Base-by-base conservation (phyloP, 306 rosid species). In the Dalbergia cochinchinensis region DNA sequence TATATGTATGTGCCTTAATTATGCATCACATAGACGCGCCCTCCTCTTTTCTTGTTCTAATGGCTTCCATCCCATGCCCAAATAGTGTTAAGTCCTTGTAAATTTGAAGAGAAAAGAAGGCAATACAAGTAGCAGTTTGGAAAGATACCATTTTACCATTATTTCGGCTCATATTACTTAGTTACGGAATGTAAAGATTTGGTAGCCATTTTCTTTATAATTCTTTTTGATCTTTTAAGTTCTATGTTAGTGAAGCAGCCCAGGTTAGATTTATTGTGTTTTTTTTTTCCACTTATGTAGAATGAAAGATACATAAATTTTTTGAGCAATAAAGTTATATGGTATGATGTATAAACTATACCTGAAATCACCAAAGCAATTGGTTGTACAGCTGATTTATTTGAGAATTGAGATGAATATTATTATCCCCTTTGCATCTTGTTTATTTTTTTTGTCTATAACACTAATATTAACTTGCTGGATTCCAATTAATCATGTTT, bases 51-150 rank as follows among this genome's bases (percentile, higher is more conserved):
- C 35, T 31, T 14, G 19, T 48, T 48, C 63, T 34, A 47, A 16
- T 20, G 22, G 22, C 22, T 53, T 6, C 41, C 41, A 37, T 37
- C 41, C 41, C 7, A 37, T 37, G 7, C 41, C 41, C 41, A 2
- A 37, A 37, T 7, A 4, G 41, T 4, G 5, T 53, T 19, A 65
- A 37, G 39, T 22, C 39, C 19, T 37, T 35, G 41, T 63, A 76
- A 50, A 20, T 44, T 64, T 55, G 19, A 18, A 55, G 26, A 55
- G 3, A 75, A 20, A 75, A 48, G 13, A 12, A 48, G 80, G 60
- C 80, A 37, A 35, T n/a, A 37, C 19, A 34, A 65, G 55, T 12
- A 61, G 80, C 62, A 64, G 14, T 16, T 3, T 75, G 20, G 51
- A 55, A 10, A 11, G 42, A 33, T 16, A 75, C 63, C 3, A 14